phyloP scores from a whole-genome alignment of 306 rosid species.

The Cicer arietinum region DNA sequence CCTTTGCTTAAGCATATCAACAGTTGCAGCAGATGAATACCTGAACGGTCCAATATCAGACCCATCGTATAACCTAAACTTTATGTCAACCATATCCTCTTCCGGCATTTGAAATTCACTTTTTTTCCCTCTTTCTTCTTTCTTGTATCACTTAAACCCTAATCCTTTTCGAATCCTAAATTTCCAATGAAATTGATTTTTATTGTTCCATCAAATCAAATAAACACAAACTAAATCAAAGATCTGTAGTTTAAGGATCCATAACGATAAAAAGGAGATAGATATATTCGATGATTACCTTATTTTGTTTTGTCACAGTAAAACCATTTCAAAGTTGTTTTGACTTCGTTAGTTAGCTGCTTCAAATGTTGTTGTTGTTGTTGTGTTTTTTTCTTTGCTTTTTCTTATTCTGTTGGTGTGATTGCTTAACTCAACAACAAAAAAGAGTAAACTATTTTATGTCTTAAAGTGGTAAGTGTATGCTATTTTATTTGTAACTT shows the following conservation, averaged over 20 bases:
- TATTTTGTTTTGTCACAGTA: constrained; percentile 27
- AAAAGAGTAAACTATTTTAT: constrained; percentile 1
- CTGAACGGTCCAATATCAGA: constrained; percentile 84
- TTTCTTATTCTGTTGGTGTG: constrained; percentile 39
- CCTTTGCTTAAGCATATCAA: constrained; percentile 91
- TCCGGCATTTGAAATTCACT: constrained; percentile 73
- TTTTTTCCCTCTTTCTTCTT: constrained; percentile 18
- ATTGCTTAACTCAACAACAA: constrained; percentile 42
- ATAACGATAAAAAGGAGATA: background rate
- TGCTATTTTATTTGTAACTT: no score
- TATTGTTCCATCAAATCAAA: no score
- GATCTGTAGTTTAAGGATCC: constrained; percentile 34
- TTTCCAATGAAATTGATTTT: constrained; percentile 24
- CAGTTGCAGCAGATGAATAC: constrained; percentile 82
- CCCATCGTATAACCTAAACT: constrained; percentile 89
- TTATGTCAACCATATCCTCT: constrained; percentile 80
- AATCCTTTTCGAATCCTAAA: constrained; percentile 40
- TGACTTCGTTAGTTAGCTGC: constrained; percentile 35
- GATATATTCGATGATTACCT: constrained; percentile 21
- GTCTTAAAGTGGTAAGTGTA: no score
- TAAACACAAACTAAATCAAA: constrained; percentile 11
- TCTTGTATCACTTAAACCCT: constrained; percentile 33
- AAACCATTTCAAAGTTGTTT: constrained; percentile 5
- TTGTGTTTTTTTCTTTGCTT: background rate
- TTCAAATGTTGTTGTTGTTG: background rate